Base-by-base conservation (phyloP, 495 filamentous ascomycete genomes). In the Achaetomiella virescens region DNA sequence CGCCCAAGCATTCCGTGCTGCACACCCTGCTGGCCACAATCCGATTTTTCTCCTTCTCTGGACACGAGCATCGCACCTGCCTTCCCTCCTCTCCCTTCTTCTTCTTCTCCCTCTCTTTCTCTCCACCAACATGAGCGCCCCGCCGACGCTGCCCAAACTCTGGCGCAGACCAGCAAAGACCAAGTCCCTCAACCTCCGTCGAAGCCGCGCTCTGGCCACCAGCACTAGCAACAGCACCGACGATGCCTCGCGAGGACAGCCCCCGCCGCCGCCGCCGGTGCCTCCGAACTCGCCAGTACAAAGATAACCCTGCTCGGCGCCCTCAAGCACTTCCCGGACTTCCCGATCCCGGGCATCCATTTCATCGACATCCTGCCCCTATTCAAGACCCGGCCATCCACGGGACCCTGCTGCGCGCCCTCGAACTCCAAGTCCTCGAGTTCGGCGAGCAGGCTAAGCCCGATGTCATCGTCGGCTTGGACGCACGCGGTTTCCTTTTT, bases 331-430 rank as follows among this genome's bases (percentile, higher is more conserved):
- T 96, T 87, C 75, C 87, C 87, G 55, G 90, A 99, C 79, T 97
- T 99, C 75, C 95, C 95, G 33, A 85, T 86, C 47, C 86, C 88
- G 6, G 95, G 95, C 69, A 91, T 99, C 68, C 80, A 95, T 53
- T 99, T 99, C 74, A 90, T 97, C 80, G 95, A 99, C 73, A 97
- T 99, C 75, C 84, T 99, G 56, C 95, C 93, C 31, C 85, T 99
- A 62, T 99, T 99, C 78, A 87, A 70, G 78, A 89, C 61, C 82
- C 83, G n/a, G 65, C 70, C 24, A 74, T 90, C 48, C 93, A 97
- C 73, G 76, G 78, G 52, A 77, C 82, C 24, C 84, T 99, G 24
- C 74, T 97, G 63, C 84, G 85, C 61, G 92, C 90, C 20, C 84
- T 97, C 55, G 89, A 96, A 70, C 80, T 97, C 60, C 88, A 96